These are phyloP conservation scores for sunflower (Helianthus annuus) DNA, from an alignment of 129 eudicot genomes.

Conservation along the genomic window DNA sequence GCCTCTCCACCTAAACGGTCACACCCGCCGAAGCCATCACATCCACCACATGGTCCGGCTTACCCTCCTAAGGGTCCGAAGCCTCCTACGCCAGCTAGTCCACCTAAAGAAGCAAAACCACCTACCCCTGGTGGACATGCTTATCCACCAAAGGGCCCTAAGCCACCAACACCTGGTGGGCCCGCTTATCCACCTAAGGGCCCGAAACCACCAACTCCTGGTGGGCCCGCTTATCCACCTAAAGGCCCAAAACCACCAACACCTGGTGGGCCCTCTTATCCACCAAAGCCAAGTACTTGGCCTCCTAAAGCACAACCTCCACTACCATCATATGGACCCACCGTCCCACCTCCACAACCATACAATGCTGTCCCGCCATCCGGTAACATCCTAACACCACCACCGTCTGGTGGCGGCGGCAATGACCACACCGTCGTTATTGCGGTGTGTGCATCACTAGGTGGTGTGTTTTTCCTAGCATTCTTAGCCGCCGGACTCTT, in stretches of 20 bases:
- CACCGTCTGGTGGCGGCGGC: conserved; percentile 51
- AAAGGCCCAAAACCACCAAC: conserved; percentile 30
- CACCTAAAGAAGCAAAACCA: conserved; percentile 35
- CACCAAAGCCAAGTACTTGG: conserved; percentile 19
- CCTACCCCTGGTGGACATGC: conserved; percentile 28
- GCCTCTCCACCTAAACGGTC: conserved; percentile 38
- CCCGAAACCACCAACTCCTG: conserved; percentile 32
- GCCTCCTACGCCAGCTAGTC: conserved; percentile 31
- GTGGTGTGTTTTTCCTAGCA: conserved; percentile 71
- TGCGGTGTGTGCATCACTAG: conserved; percentile 68
- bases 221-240: conserved; percentile 28
- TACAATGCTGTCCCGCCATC: conserved; percentile 46
- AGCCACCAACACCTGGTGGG: conserved; percentile 26
- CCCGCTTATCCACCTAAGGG: conserved; percentile 22
- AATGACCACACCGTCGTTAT: conserved; percentile 55
- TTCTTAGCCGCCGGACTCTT: conserved; percentile 70
- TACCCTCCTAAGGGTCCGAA: conserved; percentile 25
- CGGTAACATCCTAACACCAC: conserved; percentile 44
- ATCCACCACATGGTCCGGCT: background rate
- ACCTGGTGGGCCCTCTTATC: conserved; percentile 18
- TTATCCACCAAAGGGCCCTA: conserved; percentile 28
- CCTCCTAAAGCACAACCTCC: conserved; percentile 45
- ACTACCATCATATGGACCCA: conserved; percentile 38
- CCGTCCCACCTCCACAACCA: conserved; percentile 33
- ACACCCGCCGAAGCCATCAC: conserved; percentile 28